A percentile compares a stretch with the other conserved stretches of the same genome.
phyloP scores from a whole-genome alignment of 2,329 filamentous ascomycete species.

The Ophiostoma novo-ulmi region DNA sequence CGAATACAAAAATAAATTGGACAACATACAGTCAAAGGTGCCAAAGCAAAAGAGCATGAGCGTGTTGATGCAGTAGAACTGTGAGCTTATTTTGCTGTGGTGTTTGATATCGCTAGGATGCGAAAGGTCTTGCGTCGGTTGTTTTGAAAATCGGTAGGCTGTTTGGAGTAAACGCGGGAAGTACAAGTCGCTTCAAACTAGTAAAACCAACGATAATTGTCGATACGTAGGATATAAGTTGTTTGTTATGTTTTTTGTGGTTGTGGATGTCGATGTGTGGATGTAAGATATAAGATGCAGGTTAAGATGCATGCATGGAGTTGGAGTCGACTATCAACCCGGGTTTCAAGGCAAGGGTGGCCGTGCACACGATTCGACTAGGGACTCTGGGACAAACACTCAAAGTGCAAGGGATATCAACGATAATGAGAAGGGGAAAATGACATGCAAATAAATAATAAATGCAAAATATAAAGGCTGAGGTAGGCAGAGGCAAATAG shows the following conservation, averaged over 20 bases:
- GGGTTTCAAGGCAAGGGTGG: constrained; percentile 22
- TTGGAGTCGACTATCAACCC: constrained; percentile 19
- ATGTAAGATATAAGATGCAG: constrained; percentile 15
- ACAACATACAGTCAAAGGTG: background rate
- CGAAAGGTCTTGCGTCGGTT: background rate
- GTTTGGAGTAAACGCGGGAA: background rate
- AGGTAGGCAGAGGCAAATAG: background rate
- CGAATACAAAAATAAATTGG: background rate
- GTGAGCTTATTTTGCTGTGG: background rate
- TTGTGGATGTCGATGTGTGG: constrained; percentile 17
- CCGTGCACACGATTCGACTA: constrained; percentile 25
- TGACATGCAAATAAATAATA: background rate
- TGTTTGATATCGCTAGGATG: background rate
- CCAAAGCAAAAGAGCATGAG: background rate
- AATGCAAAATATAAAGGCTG: background rate
- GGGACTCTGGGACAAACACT: constrained; percentile 20
- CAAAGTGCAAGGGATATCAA: constrained; percentile 15
- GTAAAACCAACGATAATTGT: background rate
- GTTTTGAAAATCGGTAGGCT: background rate
- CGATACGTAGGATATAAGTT: background rate
- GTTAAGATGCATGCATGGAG: constrained; percentile 15
- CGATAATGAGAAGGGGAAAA: background rate
- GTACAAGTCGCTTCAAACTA: background rate
- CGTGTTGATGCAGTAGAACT: background rate
- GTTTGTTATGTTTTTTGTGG: background rate